phyloP scores from a whole-genome alignment of 164 flowering plant genomes.

The Vitis labrusca region DNA sequence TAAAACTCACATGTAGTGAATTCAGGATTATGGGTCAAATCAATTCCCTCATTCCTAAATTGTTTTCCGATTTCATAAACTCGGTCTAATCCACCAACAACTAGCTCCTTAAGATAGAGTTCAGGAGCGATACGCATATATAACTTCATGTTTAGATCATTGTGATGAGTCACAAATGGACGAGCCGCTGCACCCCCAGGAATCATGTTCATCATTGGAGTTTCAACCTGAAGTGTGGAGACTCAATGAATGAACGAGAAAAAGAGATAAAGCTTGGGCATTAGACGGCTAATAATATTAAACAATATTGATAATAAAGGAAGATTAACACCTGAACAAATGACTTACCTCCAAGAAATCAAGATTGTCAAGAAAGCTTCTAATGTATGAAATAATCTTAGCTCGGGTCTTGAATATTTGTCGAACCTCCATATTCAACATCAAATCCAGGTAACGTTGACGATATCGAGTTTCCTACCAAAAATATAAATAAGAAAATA shows the following conservation, averaged over 20 bases:
- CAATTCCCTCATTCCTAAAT: slow-evolving; percentile 95
- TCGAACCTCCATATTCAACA: slow-evolving; percentile 84
- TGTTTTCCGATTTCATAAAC: slow-evolving; percentile 97
- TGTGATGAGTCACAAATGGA: slow-evolving; percentile 94
- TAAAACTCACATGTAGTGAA: slow-evolving; percentile 95
- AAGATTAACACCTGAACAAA: background rate
- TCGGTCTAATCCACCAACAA: slow-evolving; percentile 91
- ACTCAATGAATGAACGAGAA: background rate
- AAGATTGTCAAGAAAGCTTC: slow-evolving; percentile 69
- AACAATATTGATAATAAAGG: too few relatives aligned
- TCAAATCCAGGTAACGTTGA: slow-evolving; percentile 84
- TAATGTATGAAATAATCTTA: slow-evolving; percentile 52
- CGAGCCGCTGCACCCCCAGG: slow-evolving; percentile 98
- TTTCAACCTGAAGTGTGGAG: slow-evolving; percentile 68
- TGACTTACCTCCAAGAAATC: slow-evolving; percentile 83
- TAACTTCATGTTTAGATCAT: slow-evolving; percentile 80
- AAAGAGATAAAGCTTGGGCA: background rate
- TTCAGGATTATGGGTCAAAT: slow-evolving; percentile 95
- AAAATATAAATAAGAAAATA: slow-evolving; percentile 1
- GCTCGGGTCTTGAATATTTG: slow-evolving; percentile 83
- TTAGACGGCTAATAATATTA: too few relatives aligned
- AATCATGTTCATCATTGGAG: slow-evolving; percentile 99
- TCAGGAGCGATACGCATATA: slow-evolving; percentile 97
- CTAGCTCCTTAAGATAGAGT: slow-evolving; percentile 81
- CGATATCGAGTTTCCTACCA: slow-evolving; percentile 92